A percentile compares a stretch with the other conserved stretches of the same genome.
Evolutionary conservation across 2,329 filamentous ascomycete species (phyloP).

Genomic region (Aspergillus sp.): DNA sequence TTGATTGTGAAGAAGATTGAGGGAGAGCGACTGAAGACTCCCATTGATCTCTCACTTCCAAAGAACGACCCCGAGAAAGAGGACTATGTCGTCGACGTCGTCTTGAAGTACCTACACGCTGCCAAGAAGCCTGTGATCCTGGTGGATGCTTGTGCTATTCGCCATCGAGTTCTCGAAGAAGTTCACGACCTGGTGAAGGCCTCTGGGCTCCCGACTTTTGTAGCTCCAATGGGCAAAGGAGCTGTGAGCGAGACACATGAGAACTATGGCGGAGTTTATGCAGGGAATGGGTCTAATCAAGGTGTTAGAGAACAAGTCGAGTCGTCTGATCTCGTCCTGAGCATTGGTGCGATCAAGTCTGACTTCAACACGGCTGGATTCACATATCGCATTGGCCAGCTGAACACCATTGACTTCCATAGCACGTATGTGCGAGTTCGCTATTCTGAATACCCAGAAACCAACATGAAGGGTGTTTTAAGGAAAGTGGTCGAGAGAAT

Average conservation of each 20-base stretch:
- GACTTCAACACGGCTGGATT: slow-evolving; percentile 60
- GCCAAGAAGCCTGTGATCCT: slow-evolving; percentile 72
- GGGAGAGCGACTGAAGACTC: slow-evolving; percentile 61
- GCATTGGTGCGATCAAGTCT: slow-evolving; percentile 40
- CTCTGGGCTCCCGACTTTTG: slow-evolving; percentile 71
- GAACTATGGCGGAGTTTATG: slow-evolving; percentile 80
- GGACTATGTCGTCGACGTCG: slow-evolving; percentile 73
- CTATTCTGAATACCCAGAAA: slow-evolving; percentile 71
- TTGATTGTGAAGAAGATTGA: slow-evolving; percentile 71
- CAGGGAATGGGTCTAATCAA: slow-evolving; percentile 65
- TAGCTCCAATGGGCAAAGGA: slow-evolving; percentile 86
- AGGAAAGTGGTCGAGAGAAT: slow-evolving; percentile 59
- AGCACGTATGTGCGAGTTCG: slow-evolving; percentile 65
- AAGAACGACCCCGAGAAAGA: slow-evolving; percentile 64
- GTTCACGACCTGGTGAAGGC: slow-evolving; percentile 66
- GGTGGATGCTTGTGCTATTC: slow-evolving; percentile 75
- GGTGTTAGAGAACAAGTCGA: slow-evolving; percentile 35
- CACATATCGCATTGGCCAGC: slow-evolving; percentile 70
- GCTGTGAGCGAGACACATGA: slow-evolving; percentile 68
- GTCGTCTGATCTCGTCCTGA: slow-evolving; percentile 36
- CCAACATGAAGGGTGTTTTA: slow-evolving; percentile 74
- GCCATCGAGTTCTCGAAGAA: slow-evolving; percentile 66
- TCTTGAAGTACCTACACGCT: slow-evolving; percentile 64
- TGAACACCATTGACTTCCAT: slow-evolving; percentile 79
- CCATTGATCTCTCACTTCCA: slow-evolving; percentile 60